Base-by-base conservation (phyloP, 495 filamentous ascomycete genomes). In the Aspergillus bertholletiae region DNA sequence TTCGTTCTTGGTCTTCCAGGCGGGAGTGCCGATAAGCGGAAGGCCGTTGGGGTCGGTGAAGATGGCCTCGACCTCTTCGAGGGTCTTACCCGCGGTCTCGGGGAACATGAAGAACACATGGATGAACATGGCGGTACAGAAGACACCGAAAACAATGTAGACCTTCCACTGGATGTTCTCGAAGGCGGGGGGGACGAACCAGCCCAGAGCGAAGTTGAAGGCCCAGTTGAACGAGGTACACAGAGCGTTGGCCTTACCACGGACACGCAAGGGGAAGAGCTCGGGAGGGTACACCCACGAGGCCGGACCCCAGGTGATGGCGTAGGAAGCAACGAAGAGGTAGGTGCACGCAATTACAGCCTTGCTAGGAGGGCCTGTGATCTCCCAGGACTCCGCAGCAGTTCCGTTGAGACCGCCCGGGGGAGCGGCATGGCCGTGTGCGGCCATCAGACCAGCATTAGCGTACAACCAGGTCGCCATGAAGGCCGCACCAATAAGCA, bases 41-140 rank as follows among this genome's bases (percentile, higher is more conserved):
- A 83, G 74, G 20, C 83, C 80, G 55, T 75, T 64, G 1, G 78
- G 79, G 47, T 81, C 76, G 44, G 84, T 84, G 65, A 93, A 93
- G 59, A 90, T 84, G 34, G 68, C 73, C 44, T 87, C 85, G 17
- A 89, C 76, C 59, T 92, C 88, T 56, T 92, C 89, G 3, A 92
- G 78, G 12, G 88, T 86, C 77, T 90, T 90, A 48, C 88, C 88
- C n/a, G 81, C 78, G 0, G 88, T 92, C 69, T 94, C 89, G 1
- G 88, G 89, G 77, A 93, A 90, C 58, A 88, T 71, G 71, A 92
- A 89, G 74, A 83, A 89, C n/a, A 84, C 80, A 62, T 92, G 89
- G 18, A 89, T 62, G 46, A 81, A 80, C 83, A 89, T 89, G 52
- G 74, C 72, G 47, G 83, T 82, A 66, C 83, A 88, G 67, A 92